Evolutionary conservation across 2,329 filamentous ascomycete species (phyloP).

Genomic region (Fonsecaea multimorphosa): DNA sequence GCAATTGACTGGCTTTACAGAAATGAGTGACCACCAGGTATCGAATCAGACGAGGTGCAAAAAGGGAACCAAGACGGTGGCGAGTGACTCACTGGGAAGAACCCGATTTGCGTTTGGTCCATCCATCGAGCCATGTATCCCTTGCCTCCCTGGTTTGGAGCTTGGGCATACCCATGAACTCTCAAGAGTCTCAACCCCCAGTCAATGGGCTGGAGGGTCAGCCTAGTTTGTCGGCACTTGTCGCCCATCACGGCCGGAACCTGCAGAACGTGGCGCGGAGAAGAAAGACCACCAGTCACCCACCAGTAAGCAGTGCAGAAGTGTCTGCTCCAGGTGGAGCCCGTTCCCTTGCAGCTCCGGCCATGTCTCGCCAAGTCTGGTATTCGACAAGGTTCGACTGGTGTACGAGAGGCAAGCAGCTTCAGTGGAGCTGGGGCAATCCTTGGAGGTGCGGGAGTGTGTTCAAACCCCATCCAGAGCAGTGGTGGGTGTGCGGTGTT

Average conservation of each 20-base stretch:
- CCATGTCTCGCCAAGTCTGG: neutral
- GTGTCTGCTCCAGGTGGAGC: neutral
- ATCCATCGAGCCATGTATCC: neutral
- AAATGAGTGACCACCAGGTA: too few relatives aligned
- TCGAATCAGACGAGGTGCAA: neutral
- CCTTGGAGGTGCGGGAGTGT: neutral
- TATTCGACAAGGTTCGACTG: constrained; percentile 2
- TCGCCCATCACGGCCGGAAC: neutral
- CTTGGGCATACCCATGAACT: constrained; percentile 8
- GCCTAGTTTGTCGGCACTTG: too few relatives aligned
- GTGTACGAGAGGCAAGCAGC: neutral
- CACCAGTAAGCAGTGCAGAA: neutral
- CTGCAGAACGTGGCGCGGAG: constrained; percentile 17
- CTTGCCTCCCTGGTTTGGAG: neutral
- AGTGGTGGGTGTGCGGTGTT: neutral
- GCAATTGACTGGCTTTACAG: neutral
- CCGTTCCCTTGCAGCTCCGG: neutral
- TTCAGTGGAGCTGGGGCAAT: neutral
- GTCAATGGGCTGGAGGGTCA: constrained; percentile 15
- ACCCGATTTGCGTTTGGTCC: constrained; percentile 21
- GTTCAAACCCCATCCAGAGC: neutral
- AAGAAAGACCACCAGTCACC: neutral
- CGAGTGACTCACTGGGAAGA: constrained; percentile 23
- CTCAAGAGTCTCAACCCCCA: too few relatives aligned
- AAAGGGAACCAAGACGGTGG: neutral